Conservation (phyloP, 2,329 filamentous ascomycete species). For the Epichloe sp. region DNA sequence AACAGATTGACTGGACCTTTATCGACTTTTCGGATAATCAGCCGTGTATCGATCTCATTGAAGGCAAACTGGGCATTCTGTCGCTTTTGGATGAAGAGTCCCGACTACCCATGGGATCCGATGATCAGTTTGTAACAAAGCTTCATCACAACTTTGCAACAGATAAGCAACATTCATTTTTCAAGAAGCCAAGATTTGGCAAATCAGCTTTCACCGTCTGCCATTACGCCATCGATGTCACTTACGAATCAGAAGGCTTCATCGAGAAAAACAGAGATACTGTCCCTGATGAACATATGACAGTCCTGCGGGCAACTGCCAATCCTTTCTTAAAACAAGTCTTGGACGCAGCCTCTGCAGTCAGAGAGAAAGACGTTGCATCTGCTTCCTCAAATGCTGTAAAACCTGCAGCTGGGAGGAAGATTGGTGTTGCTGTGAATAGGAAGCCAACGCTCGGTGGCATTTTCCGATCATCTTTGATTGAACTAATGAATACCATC, state of each 20-base stretch:
- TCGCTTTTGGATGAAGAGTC: conserved; percentile 94
- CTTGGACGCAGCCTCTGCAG: conserved; percentile 69
- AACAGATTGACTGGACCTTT: conserved; percentile 98
- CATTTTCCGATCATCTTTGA: conserved; percentile 96
- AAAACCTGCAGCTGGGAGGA: conserved; percentile 67
- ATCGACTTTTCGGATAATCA: conserved; percentile 99
- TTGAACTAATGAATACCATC: conserved; percentile 96
- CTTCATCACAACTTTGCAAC: conserved; percentile 83
- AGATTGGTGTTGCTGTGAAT: conserved; percentile 84
- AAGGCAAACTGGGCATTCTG: conserved; percentile 88
- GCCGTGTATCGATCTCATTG: conserved; percentile 95
- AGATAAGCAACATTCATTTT: conserved; percentile 91
- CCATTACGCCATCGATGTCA: conserved; percentile 96
- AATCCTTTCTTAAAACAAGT: conserved; percentile 80
- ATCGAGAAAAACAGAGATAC: conserved; percentile 99
- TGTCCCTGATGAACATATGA: conserved; percentile 95
- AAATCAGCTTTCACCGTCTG: conserved; percentile 97
- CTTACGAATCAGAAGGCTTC: conserved; percentile 97
- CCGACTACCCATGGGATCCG: conserved; percentile 88
- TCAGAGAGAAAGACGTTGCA: conserved; percentile 77
- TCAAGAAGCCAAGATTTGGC: conserved; percentile 96
- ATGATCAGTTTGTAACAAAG: conserved; percentile 94
- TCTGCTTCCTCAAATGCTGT: conserved; percentile 55
- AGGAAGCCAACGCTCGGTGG: conserved; percentile 94
- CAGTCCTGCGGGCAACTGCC: conserved; percentile 69